Evolutionary conservation across 164 flowering plant genomes (phyloP).

Genomic region (Warburgia ugandensis): DNA sequence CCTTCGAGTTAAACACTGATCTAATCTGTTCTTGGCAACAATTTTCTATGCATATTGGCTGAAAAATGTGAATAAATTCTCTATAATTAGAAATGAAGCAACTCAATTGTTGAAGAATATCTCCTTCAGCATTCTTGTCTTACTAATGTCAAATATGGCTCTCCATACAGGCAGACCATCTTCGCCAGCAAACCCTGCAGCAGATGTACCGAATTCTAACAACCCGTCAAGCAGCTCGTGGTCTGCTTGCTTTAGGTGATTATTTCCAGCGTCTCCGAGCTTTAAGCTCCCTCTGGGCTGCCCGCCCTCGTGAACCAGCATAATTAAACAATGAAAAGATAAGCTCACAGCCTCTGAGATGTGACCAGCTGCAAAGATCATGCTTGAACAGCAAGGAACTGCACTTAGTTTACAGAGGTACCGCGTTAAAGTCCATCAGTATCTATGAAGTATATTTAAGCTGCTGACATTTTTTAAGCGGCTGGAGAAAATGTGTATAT

Average conservation of each 20-base stretch:
- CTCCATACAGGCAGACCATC: slow-evolving; percentile 69
- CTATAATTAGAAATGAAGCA: neutral
- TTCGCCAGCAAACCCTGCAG: slow-evolving; percentile 63
- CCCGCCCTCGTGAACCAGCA: slow-evolving; percentile 54
- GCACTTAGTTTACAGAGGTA: neutral
- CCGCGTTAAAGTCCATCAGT: neutral
- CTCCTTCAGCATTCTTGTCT: too few species aligned
- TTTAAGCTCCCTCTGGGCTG: slow-evolving; percentile 68
- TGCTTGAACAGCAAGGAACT: slow-evolving; percentile 5
- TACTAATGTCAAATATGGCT: neutral
- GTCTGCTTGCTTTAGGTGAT: slow-evolving; percentile 73
- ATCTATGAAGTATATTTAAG: neutral
- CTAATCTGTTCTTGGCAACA: too few species aligned
- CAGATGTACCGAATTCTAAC: slow-evolving; percentile 67
- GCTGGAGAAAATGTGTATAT: slow-evolving; percentile 20
- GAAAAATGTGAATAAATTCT: too few species aligned
- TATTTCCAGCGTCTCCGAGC: slow-evolving; percentile 78
- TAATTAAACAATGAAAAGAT: slow-evolving; percentile 12
- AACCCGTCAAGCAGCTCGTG: slow-evolving; percentile 71
- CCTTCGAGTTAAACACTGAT: too few species aligned
- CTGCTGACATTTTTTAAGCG: slow-evolving; percentile 5
- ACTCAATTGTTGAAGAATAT: neutral
- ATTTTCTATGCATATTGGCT: too few species aligned
- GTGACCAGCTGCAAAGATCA: neutral
- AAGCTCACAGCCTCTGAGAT: neutral